Conservation (phyloP, 2,329 filamentous ascomycete species). For the Sarocladiaceae sp. region DNA sequence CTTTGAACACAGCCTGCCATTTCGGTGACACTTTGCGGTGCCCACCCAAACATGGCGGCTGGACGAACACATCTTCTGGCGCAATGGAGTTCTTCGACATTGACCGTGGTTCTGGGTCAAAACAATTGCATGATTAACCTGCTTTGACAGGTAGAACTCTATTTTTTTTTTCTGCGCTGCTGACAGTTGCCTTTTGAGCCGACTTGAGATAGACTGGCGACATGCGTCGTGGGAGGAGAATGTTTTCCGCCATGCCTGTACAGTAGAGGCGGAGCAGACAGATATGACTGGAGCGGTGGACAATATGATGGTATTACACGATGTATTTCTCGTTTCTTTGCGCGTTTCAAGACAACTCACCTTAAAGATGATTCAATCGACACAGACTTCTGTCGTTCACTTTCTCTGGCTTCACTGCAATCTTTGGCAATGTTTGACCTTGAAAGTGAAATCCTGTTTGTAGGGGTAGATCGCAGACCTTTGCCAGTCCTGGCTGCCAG, state of each 20-base stretch:
- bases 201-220: neutral
- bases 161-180: neutral
- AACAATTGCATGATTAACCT: neutral
- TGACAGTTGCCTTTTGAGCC: neutral
- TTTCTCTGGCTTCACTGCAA: too few species aligned
- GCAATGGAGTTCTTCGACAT: constrained; percentile 4
- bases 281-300: neutral
- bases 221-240: neutral
- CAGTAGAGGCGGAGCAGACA: neutral
- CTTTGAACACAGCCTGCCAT: neutral
- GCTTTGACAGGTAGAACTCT: neutral
- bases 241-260: neutral
- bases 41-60: neutral
- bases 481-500: too few species aligned
- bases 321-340: too few species aligned
- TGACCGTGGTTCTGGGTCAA: neutral
- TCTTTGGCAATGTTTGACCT: too few species aligned
- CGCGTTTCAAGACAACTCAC: too few species aligned
- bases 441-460: too few species aligned
- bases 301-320: neutral
- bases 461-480: too few species aligned
- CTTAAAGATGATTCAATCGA: too few species aligned
- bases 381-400: too few species aligned
- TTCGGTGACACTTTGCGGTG: neutral
- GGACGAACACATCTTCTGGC: constrained; percentile 2